Evolutionary conservation across 1,139 yeast species (phyloP).

Genomic region (Saccharomyces hybrid): DNA sequence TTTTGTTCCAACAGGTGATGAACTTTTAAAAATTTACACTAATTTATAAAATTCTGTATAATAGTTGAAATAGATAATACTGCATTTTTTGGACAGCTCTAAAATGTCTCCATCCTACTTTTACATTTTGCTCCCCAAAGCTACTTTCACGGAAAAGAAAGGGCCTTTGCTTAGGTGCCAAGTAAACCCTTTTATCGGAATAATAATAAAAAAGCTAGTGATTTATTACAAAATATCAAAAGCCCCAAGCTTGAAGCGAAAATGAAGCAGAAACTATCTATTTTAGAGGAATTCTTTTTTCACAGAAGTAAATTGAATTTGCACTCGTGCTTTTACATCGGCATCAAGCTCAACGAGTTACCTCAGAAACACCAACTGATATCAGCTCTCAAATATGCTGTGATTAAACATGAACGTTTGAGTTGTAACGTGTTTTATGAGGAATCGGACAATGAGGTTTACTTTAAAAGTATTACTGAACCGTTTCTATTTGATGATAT

Average conservation of each 20-base stretch:
- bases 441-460: conserved; percentile 3
- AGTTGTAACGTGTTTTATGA: conserved; percentile 15
- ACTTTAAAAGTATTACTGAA: conserved; percentile 6
- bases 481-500: conserved; percentile 17
- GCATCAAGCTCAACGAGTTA: conserved; percentile 16
- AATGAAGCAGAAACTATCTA: conserved; percentile 11
- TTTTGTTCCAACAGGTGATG: not conserved
- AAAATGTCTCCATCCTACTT: not conserved
- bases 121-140: not conserved
- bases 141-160: not conserved
- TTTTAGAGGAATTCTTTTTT: conserved; percentile 22
- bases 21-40: not conserved
- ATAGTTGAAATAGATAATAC: not conserved
- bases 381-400: conserved; percentile 11
- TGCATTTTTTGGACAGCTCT: not conserved
- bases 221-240: not conserved
- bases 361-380: conserved; percentile 12
- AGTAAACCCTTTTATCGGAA: too few species aligned
- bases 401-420: conserved; percentile 14
- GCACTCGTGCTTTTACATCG: conserved; percentile 24
- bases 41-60: not conserved
- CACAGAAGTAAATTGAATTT: conserved; percentile 19
- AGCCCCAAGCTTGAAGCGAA: not conserved
- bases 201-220: too few species aligned
- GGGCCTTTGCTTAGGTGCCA: not conserved